Evolutionary conservation across 768 basidiomycete genomes (phyloP), one percentile per base, ranked within the genome.

Genomic region (Candolleomyces aberdarensis): DNA sequence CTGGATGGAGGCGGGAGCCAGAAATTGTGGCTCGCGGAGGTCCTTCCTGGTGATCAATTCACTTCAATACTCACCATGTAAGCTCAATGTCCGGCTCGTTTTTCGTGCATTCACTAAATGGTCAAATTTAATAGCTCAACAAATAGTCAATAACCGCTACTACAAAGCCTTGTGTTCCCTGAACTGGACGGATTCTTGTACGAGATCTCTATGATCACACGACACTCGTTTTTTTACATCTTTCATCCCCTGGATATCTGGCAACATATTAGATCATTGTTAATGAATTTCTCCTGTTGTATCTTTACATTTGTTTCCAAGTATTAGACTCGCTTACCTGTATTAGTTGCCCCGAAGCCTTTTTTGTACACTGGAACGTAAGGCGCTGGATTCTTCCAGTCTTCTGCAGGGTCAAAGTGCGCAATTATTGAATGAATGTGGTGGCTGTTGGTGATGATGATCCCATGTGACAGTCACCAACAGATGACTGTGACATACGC

Each of bases 401-500:
- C 32, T 32, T 32, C 36, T 36, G 36, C 36, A 36, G 26, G 2
- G 26, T 26, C 26, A 26, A 26, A 26, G 36, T 3, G 11, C 36
- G 36, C 36, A 36, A 36, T 36, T 36, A 32, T 4, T n/a, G n/a
- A n/a, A n/a, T n/a, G n/a, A n/a, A n/a, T n/a, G n/a, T n/a, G n/a
- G n/a, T n/a, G n/a, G n/a, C n/a, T n/a, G n/a, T n/a, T n/a, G n/a
- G n/a, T n/a, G 26, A 26, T 26, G 26, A 26, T 26, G 1, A 26
- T 26, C 26, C 26, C 1, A 3, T 26, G 26, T 26, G 26, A 26
- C 26, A 3, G 26, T 26, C 26, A 26, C 26, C 26, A 44, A 39
- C 52, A 39, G 54, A 56, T 43, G 54, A 51, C 19, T 55, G 60
- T 61, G 54, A 61, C 60, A 50, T n/a, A 22, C 50, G 48, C 60